Conservation (phyloP, 106 monocot genomes). For the Dioscorea alata region DNA sequence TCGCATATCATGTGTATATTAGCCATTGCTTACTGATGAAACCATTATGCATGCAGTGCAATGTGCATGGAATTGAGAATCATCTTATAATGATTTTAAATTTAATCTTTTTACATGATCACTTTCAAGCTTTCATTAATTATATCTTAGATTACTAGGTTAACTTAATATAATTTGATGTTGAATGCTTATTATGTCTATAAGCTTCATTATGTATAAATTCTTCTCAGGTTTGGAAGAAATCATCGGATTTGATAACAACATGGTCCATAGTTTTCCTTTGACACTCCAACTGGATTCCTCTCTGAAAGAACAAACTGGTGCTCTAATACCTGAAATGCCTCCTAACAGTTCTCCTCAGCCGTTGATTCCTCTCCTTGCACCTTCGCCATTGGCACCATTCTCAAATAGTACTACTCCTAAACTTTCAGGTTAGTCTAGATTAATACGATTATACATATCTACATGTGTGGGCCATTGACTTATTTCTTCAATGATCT, state of each 20-base stretch:
- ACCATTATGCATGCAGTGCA: no score
- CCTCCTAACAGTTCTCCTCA: conserved; percentile 64
- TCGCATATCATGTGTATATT: no score
- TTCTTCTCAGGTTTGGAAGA: conserved; percentile 30
- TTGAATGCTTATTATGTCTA: neutral
- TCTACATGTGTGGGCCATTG: neutral
- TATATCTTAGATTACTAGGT: neutral
- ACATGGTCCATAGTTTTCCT: conserved; percentile 12
- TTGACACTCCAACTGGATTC: conserved; percentile 8
- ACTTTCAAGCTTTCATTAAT: neutral
- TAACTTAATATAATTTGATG: neutral
- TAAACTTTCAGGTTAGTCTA: conserved; percentile 65
- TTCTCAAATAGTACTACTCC: conserved; percentile 59
- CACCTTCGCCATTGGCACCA: conserved; percentile 77
- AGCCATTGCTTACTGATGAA: no score
- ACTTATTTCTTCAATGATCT: neutral
- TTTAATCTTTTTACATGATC: neutral
- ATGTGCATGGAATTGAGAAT: no score
- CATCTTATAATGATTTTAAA: no score
- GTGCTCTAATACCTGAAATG: conserved; percentile 30
- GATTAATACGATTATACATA: neutral
- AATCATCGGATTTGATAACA: conserved; percentile 18
- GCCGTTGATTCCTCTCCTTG: conserved; percentile 73
- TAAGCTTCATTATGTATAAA: neutral
- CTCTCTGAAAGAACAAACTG: conserved; percentile 5